Conservation (phyloP, 805 yeast genomes). For the Ogataea ramenticola region DNA sequence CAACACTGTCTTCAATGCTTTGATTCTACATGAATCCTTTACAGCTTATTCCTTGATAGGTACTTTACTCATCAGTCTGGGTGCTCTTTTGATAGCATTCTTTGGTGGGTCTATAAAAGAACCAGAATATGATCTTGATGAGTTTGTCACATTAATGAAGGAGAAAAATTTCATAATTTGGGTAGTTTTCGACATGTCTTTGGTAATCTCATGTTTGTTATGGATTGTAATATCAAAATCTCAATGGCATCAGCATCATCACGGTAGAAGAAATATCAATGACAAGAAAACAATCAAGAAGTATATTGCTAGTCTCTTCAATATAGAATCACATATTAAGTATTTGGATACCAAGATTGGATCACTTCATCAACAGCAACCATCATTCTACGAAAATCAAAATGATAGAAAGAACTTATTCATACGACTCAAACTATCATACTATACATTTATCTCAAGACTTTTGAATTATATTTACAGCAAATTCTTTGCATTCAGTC, state of each 20-base stretch:
- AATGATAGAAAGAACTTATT: background rate
- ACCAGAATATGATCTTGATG: slow-evolving; percentile 43
- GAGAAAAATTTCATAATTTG: slow-evolving; percentile 49
- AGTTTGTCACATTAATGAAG: slow-evolving; percentile 34
- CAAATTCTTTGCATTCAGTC: slow-evolving; percentile 6
- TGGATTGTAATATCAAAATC: slow-evolving; percentile 19
- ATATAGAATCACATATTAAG: background rate
- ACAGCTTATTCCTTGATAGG: slow-evolving; percentile 52
- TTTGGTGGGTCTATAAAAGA: slow-evolving; percentile 64
- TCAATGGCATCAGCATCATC: background rate
- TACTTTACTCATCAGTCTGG: slow-evolving; percentile 58
- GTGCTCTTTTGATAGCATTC: slow-evolving; percentile 73
- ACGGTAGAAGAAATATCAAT: background rate
- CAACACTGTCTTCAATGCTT: slow-evolving; percentile 65
- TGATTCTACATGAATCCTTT: slow-evolving; percentile 63
- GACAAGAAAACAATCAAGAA: background rate
- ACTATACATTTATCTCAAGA: background rate
- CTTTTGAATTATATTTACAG: background rate
- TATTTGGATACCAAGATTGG: background rate
- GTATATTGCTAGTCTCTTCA: background rate
- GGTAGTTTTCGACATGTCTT: slow-evolving; percentile 33
- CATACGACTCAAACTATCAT: background rate
- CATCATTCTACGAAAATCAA: background rate
- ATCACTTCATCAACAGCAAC: background rate
- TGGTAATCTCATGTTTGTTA: slow-evolving; percentile 21